Base-by-base conservation (phyloP, 495 filamentous ascomycete species). In the Penicillium verhagenii region DNA sequence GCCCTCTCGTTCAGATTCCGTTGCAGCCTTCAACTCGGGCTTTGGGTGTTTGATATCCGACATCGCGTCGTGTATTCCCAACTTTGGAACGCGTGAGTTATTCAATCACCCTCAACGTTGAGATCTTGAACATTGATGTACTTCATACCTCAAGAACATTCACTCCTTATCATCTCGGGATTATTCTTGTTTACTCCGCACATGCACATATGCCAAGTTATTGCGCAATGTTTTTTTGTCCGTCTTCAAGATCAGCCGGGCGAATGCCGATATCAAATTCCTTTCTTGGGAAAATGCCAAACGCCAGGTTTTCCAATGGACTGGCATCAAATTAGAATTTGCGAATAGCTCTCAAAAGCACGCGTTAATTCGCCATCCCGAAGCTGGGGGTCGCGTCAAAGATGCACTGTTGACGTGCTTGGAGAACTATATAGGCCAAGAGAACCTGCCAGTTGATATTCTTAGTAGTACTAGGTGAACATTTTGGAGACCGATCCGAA, bases 341-440 rank as follows among this genome's bases (percentile, higher is more conserved):
- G 46, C 21, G 7, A 54, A 4, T 33, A 13, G 5, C 16, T 49
- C 19, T 35, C 21, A 50, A 6, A 53, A 64, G 45, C 40, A 54
- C 56, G 52, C 38, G 4, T 47, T 19, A 54, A 56, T 37, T 59
- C 57, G 60, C 57, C 43, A 60, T 58, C 33, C 38, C 3, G 33
- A 16, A 35, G 4, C 11, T 14, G 33, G 31, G 47, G 44, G 47
- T 64, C 46, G 54, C 50, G 48, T 52, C 55, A 61, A 49, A 46
- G 26, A 37, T 60, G 65, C 57, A 61, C 21, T 37, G 56, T 40
- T 64, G 60, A 64, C 60, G 65, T 68, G 65, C 62, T 68, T 56
- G 6, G 26, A 28, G 26, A 14, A 4, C 6, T 35, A n/a, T 14
- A 33, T 33, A 33, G 9, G 7, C 9, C 28, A 11, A 31, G 13